Evolutionary conservation across 495 filamentous ascomycete species (phyloP).

Genomic region (Chlorociboria aeruginascens): DNA sequence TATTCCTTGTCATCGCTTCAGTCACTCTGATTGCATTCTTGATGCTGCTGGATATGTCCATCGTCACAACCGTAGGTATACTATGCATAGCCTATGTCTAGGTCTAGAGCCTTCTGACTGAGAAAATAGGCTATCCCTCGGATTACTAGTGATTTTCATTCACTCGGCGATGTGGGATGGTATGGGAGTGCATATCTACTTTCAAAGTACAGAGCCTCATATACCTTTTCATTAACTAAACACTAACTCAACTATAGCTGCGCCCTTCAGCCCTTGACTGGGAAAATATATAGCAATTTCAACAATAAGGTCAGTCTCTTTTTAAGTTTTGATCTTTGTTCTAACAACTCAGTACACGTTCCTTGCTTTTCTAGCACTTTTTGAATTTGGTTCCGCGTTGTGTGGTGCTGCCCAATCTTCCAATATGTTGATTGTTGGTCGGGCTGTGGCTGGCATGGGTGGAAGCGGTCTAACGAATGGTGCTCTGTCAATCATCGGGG

Average conservation of each 20-base stretch:
- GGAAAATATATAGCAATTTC: constrained; percentile 36
- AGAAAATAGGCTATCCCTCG: constrained; percentile 26
- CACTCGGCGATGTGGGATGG: constrained; percentile 37
- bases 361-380: constrained; percentile 31
- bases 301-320: constrained; percentile 23
- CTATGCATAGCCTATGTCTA: constrained; percentile 19
- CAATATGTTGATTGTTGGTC: constrained; percentile 40
- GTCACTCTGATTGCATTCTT: constrained; percentile 31
- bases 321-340: background rate
- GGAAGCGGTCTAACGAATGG: constrained; percentile 39
- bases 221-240: background rate
- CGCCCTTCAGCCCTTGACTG: constrained; percentile 32
- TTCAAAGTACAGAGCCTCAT: constrained; percentile 27
- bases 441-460: constrained; percentile 42
- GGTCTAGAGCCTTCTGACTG: constrained; percentile 17
- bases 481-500: constrained; percentile 37
- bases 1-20: constrained; percentile 16
- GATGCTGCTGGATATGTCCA: constrained; percentile 38
- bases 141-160: constrained; percentile 34
- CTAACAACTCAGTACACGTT: constrained; percentile 26
- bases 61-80: constrained; percentile 33
- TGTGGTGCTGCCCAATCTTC: constrained; percentile 42
- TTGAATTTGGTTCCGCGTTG: constrained; percentile 41
- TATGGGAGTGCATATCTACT: constrained; percentile 37
- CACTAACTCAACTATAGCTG: constrained; percentile 18